phyloP scores from a whole-genome alignment of 129 eudicot species.

The Artemisia argyi region DNA sequence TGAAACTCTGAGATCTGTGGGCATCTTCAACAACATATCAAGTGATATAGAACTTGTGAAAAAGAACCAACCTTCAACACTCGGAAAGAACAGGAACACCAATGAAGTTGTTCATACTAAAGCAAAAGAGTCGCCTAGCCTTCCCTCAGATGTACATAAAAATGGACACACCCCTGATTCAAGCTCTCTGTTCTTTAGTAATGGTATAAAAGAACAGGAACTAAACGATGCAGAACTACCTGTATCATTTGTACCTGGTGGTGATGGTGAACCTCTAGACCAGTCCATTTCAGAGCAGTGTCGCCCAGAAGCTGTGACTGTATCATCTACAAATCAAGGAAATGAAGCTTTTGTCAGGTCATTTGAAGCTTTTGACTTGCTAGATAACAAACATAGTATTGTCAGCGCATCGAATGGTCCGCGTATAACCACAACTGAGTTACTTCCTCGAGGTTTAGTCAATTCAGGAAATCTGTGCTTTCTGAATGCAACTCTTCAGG shows the following conservation, averaged over 20 bases:
- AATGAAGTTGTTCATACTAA: slow-evolving; percentile 23
- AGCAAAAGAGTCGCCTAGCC: slow-evolving; percentile 11
- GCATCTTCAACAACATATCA: slow-evolving; percentile 39
- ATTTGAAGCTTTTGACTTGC: slow-evolving; percentile 28
- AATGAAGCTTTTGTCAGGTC: slow-evolving; percentile 19
- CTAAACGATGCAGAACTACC: slow-evolving; percentile 32
- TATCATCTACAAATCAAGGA: slow-evolving; percentile 24
- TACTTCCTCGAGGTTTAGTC: slow-evolving; percentile 77
- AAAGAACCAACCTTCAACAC: slow-evolving; percentile 25
- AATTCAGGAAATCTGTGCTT: slow-evolving; percentile 82
- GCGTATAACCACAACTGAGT: slow-evolving; percentile 30
- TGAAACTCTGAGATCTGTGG: slow-evolving; percentile 56
- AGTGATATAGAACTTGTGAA: slow-evolving; percentile 25
- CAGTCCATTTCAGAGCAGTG: no score
- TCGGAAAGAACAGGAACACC: slow-evolving; percentile 20
- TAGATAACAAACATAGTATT: slow-evolving; percentile 16
- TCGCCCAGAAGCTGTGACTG: slow-evolving; percentile 24
- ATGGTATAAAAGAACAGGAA: slow-evolving; percentile 34
- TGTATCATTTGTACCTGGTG: slow-evolving; percentile 28
- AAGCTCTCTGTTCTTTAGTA: slow-evolving; percentile 19
- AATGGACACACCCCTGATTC: slow-evolving; percentile 33
- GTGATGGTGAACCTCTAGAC: slow-evolving; percentile 9
- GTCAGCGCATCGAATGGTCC: slow-evolving; percentile 33
- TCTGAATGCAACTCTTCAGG: slow-evolving; percentile 84
- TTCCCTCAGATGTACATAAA: slow-evolving; percentile 23